Conservation (phyloP, 129 eudicot genomes). For the Flaveria brownii region DNA sequence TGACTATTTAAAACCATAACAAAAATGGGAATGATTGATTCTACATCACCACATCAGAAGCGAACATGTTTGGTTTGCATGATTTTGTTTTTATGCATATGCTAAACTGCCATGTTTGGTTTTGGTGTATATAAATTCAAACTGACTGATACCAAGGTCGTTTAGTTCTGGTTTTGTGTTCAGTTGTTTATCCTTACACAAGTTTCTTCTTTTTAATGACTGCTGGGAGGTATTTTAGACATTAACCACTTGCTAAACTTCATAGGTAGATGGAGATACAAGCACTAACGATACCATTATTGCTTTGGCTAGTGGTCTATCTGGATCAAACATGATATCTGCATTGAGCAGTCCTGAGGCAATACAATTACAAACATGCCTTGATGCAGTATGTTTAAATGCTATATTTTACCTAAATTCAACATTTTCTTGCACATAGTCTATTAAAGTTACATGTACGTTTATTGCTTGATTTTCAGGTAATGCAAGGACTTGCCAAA, state of each 20-base stretch:
- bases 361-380: constrained; percentile 73
- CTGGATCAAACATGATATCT: constrained; percentile 70
- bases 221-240: constrained; percentile 7
- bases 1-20: background rate
- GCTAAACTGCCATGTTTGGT: background rate
- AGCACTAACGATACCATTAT: constrained; percentile 95
- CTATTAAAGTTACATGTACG: background rate
- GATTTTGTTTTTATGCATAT: background rate
- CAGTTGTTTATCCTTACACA: background rate
- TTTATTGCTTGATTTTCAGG: constrained; percentile 43
- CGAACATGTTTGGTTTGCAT: constrained; percentile 8
- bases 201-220: background rate
- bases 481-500: constrained; percentile 99
- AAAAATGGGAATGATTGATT: background rate
- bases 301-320: constrained; percentile 95
- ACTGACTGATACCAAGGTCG: background rate
- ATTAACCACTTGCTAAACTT: constrained; percentile 5
- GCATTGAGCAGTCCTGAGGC: constrained; percentile 65
- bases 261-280: constrained; percentile 96
- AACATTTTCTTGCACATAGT: background rate
- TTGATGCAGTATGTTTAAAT: constrained; percentile 71
- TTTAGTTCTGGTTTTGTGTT: background rate
- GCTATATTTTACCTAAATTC: constrained; percentile 1
- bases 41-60: background rate
- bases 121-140: background rate